Conservation (phyloP, 1,284 basidiomycete genomes). For the Ceratobasidium sp. region DNA sequence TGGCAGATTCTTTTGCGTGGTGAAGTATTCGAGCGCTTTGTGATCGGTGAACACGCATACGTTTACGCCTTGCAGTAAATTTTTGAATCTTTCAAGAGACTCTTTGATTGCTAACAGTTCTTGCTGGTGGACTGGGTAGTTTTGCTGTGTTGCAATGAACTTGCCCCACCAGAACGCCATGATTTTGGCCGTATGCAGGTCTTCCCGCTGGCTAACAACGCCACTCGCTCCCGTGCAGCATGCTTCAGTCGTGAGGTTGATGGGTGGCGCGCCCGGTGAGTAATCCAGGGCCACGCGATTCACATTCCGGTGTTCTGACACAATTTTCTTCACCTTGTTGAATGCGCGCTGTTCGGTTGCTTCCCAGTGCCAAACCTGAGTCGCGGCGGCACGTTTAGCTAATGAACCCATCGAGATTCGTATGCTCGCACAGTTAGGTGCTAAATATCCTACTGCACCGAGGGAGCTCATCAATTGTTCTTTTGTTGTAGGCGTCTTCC, state of each 20-base stretch:
- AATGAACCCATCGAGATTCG: slow-evolving; percentile 51
- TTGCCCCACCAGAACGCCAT: slow-evolving; percentile 55
- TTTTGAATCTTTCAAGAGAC: not conserved
- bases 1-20: slow-evolving; percentile 56
- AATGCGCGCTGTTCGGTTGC: slow-evolving; percentile 57
- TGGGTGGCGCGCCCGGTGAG: slow-evolving; percentile 46
- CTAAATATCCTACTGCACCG: slow-evolving; percentile 45
- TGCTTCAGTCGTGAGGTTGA: slow-evolving; percentile 51
- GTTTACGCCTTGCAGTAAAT: not conserved
- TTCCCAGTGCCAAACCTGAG: slow-evolving; percentile 54
- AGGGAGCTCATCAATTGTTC: slow-evolving; percentile 42
- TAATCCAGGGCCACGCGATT: slow-evolving; percentile 52
- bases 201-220: slow-evolving; percentile 50
- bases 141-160: slow-evolving; percentile 55
- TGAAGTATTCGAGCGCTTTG: slow-evolving; percentile 54
- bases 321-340: slow-evolving; percentile 56
- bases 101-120: not conserved
- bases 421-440: slow-evolving; percentile 1
- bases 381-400: slow-evolving; percentile 52
- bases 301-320: slow-evolving; percentile 49
- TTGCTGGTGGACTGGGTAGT: slow-evolving; percentile 55
- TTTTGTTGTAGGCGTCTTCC: slow-evolving; percentile 45
- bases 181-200: slow-evolving; percentile 50
- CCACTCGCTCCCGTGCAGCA: slow-evolving; percentile 50
- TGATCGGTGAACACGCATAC: slow-evolving; percentile 56